Evolutionary conservation across 2,329 filamentous ascomycete genomes (phyloP), one percentile per base, ranked within the genome.

Genomic region (Botrytis aclada): DNA sequence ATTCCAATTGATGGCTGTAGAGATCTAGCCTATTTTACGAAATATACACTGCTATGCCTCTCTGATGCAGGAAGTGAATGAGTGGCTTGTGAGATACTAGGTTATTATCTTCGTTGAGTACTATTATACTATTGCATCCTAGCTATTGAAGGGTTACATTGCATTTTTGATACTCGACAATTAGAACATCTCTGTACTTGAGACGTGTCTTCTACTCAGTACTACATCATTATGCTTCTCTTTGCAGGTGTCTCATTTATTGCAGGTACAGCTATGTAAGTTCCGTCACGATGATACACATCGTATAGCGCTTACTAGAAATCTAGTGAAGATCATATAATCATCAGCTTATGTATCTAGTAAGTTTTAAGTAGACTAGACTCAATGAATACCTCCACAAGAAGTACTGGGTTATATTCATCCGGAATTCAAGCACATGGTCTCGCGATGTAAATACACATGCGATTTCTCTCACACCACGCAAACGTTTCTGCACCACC

Each of bases 141-240:
- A 47, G 64, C 29, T 16, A 3, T 29, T 1, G 9, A 20, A 56
- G 7, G 63, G 63, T 66, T 54, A n/a, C 64, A 66, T 39, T 66
- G 45, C 64, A 66, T 65, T 22, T 32, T 51, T 54, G 64, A 66
- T 47, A 66, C 45, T 39, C 32, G 45, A 54, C n/a, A 34, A n/a
- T 51, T 37, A 34, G 29, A 65, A 29, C 7, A 63, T 39, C 43
- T 39, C 45, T 54, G 34, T 51, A 22, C 34, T 41, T 54, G 2
- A 22, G 25, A 14, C n/a, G 25, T 67, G 22, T n/a, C 39, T n/a
- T 37, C 25, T 56, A 56, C 16, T n/a, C 34, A 56, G 47, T 25
- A 25, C 5, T 54, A 32, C 20, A 41, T 54, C 34, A 67, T n/a
- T 25, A 37, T n/a, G 5, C 43, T 37, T 65, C 63, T 65, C 43